A percentile compares a stretch with the other conserved stretches of the same genome.
Evolutionary conservation across 257 asterid species (phyloP).

Genomic region (Solanum lycopersicoides): DNA sequence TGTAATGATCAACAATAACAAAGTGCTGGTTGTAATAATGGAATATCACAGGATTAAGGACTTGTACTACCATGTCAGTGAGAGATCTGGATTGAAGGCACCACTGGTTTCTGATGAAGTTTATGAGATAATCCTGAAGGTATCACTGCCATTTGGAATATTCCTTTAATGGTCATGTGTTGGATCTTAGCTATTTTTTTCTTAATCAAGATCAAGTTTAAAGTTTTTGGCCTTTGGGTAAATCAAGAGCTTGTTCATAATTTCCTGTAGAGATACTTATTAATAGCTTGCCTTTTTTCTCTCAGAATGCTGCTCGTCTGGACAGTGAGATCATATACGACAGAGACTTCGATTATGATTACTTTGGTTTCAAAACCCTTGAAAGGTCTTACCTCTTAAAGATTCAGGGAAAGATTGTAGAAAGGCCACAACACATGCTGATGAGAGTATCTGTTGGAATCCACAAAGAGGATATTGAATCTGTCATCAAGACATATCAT

Average conservation of each 20-base stretch:
- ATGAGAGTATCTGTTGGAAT: constrained; percentile 97
- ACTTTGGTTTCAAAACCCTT: constrained; percentile 90
- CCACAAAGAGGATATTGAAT: constrained; percentile 75
- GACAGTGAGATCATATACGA: constrained; percentile 96
- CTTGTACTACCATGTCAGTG: constrained; percentile 70
- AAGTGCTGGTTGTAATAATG: not conserved
- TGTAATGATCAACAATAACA: not conserved
- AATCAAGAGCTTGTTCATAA: not conserved
- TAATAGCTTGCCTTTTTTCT: not conserved
- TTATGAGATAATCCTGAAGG: constrained; percentile 84
- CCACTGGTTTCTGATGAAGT: constrained; percentile 86
- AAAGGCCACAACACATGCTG: constrained; percentile 97
- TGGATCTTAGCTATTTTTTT: not conserved
- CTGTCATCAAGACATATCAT: constrained; percentile 75
- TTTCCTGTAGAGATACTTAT: not conserved
- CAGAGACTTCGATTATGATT: constrained; percentile 89
- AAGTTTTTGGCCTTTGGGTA: not conserved
- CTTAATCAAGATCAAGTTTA: not conserved
- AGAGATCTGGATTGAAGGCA: constrained; percentile 75
- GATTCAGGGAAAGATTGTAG: constrained; percentile 76
- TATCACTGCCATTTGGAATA: not conserved
- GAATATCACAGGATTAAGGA: constrained; percentile 55
- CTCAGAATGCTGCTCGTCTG: constrained; percentile 68
- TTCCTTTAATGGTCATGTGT: not conserved
- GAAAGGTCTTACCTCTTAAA: constrained; percentile 88